Conservation (phyloP, 2,329 filamentous ascomycete species). For the Paracamarosporium sp. region DNA sequence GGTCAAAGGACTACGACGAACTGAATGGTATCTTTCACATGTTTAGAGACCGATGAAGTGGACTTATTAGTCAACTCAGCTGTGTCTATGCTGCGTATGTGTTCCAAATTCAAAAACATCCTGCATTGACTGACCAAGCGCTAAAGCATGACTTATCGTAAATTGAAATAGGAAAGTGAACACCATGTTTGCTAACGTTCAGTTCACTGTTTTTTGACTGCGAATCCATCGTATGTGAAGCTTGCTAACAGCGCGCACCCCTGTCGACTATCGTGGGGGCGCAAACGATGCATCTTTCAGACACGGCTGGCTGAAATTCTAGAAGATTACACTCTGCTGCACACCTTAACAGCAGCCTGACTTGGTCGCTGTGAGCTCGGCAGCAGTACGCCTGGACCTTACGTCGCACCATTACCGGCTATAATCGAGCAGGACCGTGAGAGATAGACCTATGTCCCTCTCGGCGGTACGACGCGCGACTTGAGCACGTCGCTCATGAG, state of each 20-base stretch:
- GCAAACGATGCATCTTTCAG: background rate
- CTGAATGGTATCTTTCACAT: too few species aligned
- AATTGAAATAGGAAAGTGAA: too few species aligned
- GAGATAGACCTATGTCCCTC: background rate
- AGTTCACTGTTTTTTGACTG: background rate
- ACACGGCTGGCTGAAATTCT: background rate
- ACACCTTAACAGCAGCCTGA: background rate
- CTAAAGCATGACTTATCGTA: too few species aligned
- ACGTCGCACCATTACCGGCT: background rate
- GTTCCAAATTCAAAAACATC: too few species aligned
- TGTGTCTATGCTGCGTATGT: too few species aligned
- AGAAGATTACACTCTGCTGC: background rate
- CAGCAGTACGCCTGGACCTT: background rate
- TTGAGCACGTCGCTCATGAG: background rate
- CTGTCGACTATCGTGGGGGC: background rate
- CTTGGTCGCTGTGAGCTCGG: background rate
- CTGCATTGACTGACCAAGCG: too few species aligned
- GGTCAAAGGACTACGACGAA: too few species aligned
- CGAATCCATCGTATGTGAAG: background rate
- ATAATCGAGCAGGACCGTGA: background rate
- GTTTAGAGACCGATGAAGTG: too few species aligned
- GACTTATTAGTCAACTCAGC: too few species aligned
- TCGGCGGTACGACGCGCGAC: background rate
- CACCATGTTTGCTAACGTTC: too few species aligned
- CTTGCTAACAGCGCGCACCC: background rate